Base-by-base conservation (phyloP, 805 yeast species). In the Metschnikowia matae region DNA sequence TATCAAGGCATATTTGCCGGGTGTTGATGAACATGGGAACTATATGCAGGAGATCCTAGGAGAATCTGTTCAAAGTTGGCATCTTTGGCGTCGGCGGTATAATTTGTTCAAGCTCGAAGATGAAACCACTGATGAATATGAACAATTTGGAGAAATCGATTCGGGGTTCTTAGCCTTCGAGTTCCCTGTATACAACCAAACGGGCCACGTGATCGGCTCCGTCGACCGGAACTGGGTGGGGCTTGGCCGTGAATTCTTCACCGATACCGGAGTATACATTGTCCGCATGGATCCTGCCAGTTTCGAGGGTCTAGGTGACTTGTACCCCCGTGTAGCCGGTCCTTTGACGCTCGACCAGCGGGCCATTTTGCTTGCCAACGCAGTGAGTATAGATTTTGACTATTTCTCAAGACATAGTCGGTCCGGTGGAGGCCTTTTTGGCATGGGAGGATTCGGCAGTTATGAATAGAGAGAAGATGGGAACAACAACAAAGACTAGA, bases 211-310 rank as follows among this genome's bases (percentile, higher is more conserved):
- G 0, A 69, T 86, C 49, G 96, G 86, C 0, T 75, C 87, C 1
- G 92, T 94, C 1, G 94, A 89, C 65, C 78, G 98, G 60, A 90
- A 90, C 66, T 94, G 96, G 94, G 96, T 87, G 5, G 99, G 99
- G 0, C 70, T 94, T 39, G 96, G 95, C 2, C 78, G 97, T 61
- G 99, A 94, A 64, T 68, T 91, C 61, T 85, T 92, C 62, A 91
- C 98, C 0, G 98, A 94, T 67, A 87, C 97, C 0, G 98, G 98
- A 54, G 91, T 89, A 1, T 92, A 94, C 65, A 81, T 91, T 31
- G 69, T 92, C 29, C 70, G 96, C 52, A 86, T 90, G 87, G 96
- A 88, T 60, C 85, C 87, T 1, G 74, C 74, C 20, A 76, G 87
- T 55, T 84, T 85, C 56, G 77, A 73, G 3, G 88, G 85, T 0